A percentile compares a stretch with the other conserved stretches of the same genome.
Conservation (phyloP, 768 basidiomycete species). For the Hortiboletus flavorubellus region DNA sequence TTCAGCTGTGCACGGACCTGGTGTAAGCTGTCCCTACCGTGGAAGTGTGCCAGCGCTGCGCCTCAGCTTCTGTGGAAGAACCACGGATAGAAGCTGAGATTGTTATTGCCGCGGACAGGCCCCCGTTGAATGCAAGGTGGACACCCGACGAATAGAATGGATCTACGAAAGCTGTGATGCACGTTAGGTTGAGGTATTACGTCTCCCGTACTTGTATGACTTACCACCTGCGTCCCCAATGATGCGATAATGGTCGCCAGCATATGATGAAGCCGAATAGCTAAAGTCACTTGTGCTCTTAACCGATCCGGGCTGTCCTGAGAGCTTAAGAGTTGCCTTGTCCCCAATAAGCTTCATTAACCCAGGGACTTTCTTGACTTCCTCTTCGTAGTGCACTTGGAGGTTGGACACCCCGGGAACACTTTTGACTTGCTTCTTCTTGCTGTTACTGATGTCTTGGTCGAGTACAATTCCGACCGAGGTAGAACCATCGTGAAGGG, state of each 20-base stretch:
- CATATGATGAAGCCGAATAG: conserved; percentile 54
- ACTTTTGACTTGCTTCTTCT: conserved; percentile 9
- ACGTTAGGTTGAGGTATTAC: too few relatives aligned
- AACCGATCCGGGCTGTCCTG: conserved; percentile 1
- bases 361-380: not conserved
- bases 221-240: conserved; percentile 48
- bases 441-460: conserved; percentile 30
- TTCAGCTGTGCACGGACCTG: not conserved
- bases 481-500: conserved; percentile 44
- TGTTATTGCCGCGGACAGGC: conserved; percentile 9
- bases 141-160: conserved; percentile 14
- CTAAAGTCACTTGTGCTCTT: conserved; percentile 54
- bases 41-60: conserved; percentile 10
- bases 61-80: not conserved
- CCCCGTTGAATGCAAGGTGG: conserved; percentile 10
- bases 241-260: conserved; percentile 51
- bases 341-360: too few relatives aligned
- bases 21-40: conserved; percentile 11
- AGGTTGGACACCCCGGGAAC: not conserved
- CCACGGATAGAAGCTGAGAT: conserved; percentile 14
- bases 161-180: conserved; percentile 9
- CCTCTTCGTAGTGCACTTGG: conserved; percentile 5
- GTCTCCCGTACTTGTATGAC: too few relatives aligned
- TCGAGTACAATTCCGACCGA: conserved; percentile 55
- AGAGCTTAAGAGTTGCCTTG: too few relatives aligned